Base-by-base conservation (phyloP, 805 yeast genomes). In the Candida sphagnicola region DNA sequence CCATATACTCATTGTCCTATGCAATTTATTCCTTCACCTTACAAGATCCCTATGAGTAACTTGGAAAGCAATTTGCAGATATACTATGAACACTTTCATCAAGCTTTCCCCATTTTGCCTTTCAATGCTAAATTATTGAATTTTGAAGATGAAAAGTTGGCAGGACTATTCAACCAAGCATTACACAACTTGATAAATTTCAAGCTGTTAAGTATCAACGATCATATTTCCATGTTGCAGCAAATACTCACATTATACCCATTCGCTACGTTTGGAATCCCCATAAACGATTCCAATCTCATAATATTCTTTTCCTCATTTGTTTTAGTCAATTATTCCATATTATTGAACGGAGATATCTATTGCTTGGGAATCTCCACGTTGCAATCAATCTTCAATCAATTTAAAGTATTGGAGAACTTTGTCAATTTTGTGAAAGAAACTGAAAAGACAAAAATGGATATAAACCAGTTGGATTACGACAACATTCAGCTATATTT, bases 261-360 rank as follows among this genome's bases (percentile, higher is more conserved):
- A 0, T 50, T 59, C 48, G 47, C 44, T 30, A 47, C 49, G 21
- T 41, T 39, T 32, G 49, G 49, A 4, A 40, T 53, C n/a, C 39
- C 39, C 10, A 35, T 54, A 12, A 51, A 50, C 41, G 69, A 66
- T 31, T 49, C 52, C 17, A 45, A 52, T 3, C 40, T 59, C 8
- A 44, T 58, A 1, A 47, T 64, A 8, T 58, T 57, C 34, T 62
- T 65, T 31, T 48, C 58, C 5, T 42, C 64, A 5, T 51, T 67
- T 33, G 44, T 64, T 10, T 28, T 65, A 8, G 51, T 79, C 21
- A 81, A 81, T 50, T 83, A 79, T 49, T 60, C 78, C 8, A 68
- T 80, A 8, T 59, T 80, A 2, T 61, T 80, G 29, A 73, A 79
- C 17, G 89, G 90, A 0, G 77, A 75, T 37, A 67, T 72, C 25